Conservation (phyloP, 106 monocot species). For the Vanilla planifolia region DNA sequence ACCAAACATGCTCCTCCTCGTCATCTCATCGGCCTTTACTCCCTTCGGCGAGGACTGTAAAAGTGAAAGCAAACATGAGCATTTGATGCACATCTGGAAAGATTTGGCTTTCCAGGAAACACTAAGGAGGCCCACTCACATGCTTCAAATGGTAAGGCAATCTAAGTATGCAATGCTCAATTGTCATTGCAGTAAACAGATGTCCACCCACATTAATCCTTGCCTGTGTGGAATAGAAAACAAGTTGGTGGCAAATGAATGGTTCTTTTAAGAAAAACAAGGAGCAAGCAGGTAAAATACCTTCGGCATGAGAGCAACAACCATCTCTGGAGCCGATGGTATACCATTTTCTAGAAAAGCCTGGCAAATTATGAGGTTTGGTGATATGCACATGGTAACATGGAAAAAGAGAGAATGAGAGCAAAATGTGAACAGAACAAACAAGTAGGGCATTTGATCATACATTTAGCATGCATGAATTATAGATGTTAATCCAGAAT, state of each 20-base stretch:
- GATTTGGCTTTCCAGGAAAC: neutral
- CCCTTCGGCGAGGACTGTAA: slow-evolving; percentile 49
- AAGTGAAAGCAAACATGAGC: neutral
- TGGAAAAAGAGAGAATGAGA: neutral
- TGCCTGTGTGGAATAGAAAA: slow-evolving; percentile 39
- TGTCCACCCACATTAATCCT: slow-evolving; percentile 88
- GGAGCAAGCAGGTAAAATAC: slow-evolving; percentile 20
- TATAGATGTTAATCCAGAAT: slow-evolving; percentile 97
- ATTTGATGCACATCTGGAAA: neutral
- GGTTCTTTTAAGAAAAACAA: neutral
- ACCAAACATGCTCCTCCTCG: slow-evolving; percentile 44
- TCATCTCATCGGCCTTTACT: slow-evolving; percentile 34
- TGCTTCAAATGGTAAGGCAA: slow-evolving; percentile 58
- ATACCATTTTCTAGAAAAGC: slow-evolving; percentile 78
- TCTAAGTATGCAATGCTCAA: slow-evolving; percentile 90
- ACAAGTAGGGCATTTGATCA: too few species aligned
- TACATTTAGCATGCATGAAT: slow-evolving; percentile 99
- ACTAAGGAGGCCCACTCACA: slow-evolving; percentile 25
- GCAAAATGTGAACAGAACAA: too few species aligned
- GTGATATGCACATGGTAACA: neutral
- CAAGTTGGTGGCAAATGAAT: neutral
- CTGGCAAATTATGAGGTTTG: slow-evolving; percentile 24
- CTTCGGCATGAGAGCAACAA: slow-evolving; percentile 78
- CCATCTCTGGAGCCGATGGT: slow-evolving; percentile 69
- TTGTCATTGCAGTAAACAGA: slow-evolving; percentile 75